Evolutionary conservation across 768 basidiomycete genomes (phyloP).

Genomic region (Phlegmacium glaucopus): DNA sequence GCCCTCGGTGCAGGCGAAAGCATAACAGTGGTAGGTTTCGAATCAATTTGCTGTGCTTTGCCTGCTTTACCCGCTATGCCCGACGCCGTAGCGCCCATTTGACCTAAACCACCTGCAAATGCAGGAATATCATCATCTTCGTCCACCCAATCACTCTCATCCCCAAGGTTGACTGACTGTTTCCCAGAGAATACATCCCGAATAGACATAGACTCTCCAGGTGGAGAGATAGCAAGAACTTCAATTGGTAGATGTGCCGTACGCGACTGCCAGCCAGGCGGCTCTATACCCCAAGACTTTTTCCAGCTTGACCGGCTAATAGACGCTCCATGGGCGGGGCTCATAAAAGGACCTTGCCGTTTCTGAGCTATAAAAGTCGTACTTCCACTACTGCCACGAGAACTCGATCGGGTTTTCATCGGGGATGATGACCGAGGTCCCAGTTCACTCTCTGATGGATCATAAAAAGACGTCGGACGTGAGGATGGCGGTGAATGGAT

Average conservation of each 20-base stretch:
- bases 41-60: constrained; percentile 13
- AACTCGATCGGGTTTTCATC: constrained; percentile 47
- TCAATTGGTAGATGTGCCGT: constrained; percentile 70
- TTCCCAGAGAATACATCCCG: constrained; percentile 82
- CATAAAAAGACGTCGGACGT: constrained; percentile 74
- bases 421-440: constrained; percentile 60
- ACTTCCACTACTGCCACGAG: constrained; percentile 22
- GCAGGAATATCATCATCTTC: constrained; percentile 75
- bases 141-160: constrained; percentile 88
- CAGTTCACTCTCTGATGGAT: constrained; percentile 65
- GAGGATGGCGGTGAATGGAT: constrained; percentile 74
- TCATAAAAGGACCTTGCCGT: constrained; percentile 67
- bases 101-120: constrained; percentile 79
- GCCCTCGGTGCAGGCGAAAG: constrained; percentile 52
- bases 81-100: constrained; percentile 40
- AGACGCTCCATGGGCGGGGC: constrained; percentile 40
- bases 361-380: constrained; percentile 84
- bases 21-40: constrained; percentile 38
- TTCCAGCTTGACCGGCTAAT: constrained; percentile 80
- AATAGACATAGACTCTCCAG: constrained; percentile 45
- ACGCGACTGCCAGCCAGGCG: constrained; percentile 78
- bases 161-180: constrained; percentile 53
- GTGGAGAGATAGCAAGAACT: constrained; percentile 68
- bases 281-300: constrained; percentile 85
- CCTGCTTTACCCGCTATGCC: not conserved